Evolutionary conservation across 306 rosid genomes (phyloP), one percentile per base, ranked within the genome.

Genomic region (Rosa persica): DNA sequence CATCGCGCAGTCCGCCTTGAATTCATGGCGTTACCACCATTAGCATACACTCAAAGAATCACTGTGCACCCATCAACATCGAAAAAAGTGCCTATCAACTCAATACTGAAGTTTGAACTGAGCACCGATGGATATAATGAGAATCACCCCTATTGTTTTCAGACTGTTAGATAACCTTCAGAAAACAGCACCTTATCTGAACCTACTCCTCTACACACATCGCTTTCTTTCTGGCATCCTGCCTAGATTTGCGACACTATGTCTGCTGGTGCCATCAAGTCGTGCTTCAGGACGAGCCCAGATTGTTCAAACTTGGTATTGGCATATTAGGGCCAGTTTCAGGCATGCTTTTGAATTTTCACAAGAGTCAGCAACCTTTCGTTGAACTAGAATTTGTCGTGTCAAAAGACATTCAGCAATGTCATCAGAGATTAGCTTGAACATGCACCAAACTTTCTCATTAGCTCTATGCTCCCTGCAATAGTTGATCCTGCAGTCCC

Each of bases 401-500:
- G 60, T 73, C 66, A 55, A 23, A 40, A 12, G 67, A 48, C 66
- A 76, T 76, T 76, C 65, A 75, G 67, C 71, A 68, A 38, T 42
- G 67, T 12, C 12, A 72, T 82, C 78, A 80, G 62, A 70, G 77
- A 81, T 67, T 55, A 76, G 68, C 62, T 60, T 55, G 78, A 85
- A 80, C 92, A 81, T 43, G 72, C 73, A 80, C 88, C 87, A 79
- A 60, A 81, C 55, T 84, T 90, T 81, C 92, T 83, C 95, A 92
- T 84, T 65, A 85, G 86, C 80, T 94, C 92, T 69, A 94, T 82
- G 68, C 93, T 88, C 64, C 89, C 92, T 1, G 97, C 90, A 80
- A 94, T 90, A 23, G 98, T 92, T 70, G 97, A 92, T 30, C 98
- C 97, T 25, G 86, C 83, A 61, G 97, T 94, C 74, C 97, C 98